A percentile compares a stretch with the other conserved stretches of the same genome.
These are phyloP conservation scores for Trametes versicolor DNA, from an alignment of 1,284 basidiomycete genomes.

Conservation along the genomic window DNA sequence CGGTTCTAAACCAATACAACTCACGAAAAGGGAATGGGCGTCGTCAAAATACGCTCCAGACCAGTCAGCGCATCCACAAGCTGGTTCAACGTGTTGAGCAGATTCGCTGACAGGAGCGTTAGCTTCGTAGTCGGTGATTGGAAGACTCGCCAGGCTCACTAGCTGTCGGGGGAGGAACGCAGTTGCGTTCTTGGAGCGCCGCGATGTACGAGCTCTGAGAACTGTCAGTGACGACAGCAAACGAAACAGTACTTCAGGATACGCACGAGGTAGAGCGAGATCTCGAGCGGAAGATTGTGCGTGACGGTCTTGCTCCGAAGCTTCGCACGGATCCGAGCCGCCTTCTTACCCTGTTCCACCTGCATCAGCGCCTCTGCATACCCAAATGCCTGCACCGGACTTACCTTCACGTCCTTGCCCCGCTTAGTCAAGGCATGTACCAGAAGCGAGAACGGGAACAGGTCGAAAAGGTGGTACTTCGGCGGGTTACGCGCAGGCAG, in stretches of 20 bases:
- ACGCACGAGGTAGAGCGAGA: conserved; percentile 76
- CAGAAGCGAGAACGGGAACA: conserved; percentile 76
- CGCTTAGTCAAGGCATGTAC: conserved; percentile 55
- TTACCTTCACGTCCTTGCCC: conserved; percentile 59
- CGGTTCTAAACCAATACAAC: conserved; percentile 8
- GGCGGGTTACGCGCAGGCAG: conserved; percentile 70
- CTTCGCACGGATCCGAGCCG: conserved; percentile 60
- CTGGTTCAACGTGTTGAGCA: conserved; percentile 61
- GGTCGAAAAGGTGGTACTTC: conserved; percentile 68
- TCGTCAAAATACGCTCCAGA: conserved; percentile 81
- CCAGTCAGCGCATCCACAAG: conserved; percentile 76
- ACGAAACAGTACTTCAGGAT: conserved; percentile 5
- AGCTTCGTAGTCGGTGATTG: not conserved
- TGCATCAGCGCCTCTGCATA: not conserved
- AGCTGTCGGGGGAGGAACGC: conserved; percentile 70
- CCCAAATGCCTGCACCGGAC: not conserved
- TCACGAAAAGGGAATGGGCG: conserved; percentile 82
- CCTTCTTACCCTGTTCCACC: conserved; percentile 55
- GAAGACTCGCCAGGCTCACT: conserved; percentile 50
- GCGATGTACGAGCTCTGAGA: conserved; percentile 72
- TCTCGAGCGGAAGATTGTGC: conserved; percentile 78
- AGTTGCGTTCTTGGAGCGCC: conserved; percentile 66
- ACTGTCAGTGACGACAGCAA: not conserved
- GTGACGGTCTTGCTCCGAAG: conserved; percentile 56
- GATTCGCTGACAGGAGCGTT: conserved; percentile 50